phyloP scores from a whole-genome alignment of 179 eudicot species.

The Monotropa hypopitys region DNA sequence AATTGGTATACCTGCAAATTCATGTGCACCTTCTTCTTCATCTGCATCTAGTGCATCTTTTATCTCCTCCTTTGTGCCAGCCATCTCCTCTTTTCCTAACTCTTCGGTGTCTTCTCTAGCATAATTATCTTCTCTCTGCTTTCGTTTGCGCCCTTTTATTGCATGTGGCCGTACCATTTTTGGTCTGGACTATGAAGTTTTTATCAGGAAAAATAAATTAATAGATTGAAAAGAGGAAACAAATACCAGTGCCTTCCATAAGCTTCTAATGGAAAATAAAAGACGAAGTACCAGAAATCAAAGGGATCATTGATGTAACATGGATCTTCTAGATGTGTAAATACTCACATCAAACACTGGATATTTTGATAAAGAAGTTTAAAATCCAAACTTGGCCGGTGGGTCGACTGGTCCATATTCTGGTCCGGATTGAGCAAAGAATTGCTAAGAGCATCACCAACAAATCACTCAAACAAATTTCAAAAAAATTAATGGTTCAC shows the following conservation, averaged over 20 bases:
- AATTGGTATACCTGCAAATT: slow-evolving; percentile 59
- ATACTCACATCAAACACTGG: too few relatives aligned
- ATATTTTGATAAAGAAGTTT: too few relatives aligned
- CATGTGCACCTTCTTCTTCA: slow-evolving; percentile 20
- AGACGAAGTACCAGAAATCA: neutral
- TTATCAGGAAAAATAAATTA: neutral
- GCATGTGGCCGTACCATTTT: slow-evolving; percentile 33
- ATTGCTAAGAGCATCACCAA: too few relatives aligned
- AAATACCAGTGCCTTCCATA: neutral
- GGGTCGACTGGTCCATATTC: too few relatives aligned
- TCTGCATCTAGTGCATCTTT: slow-evolving; percentile 15
- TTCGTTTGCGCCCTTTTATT: slow-evolving; percentile 37
- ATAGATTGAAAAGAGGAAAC: neutral
- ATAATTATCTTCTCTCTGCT: slow-evolving; percentile 40
- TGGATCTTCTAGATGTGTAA: neutral
- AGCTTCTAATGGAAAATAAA: neutral
- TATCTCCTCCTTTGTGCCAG: slow-evolving; percentile 6
- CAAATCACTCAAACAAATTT: too few relatives aligned
- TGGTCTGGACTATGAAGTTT: neutral
- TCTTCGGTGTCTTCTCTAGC: slow-evolving; percentile 33
- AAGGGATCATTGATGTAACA: neutral
- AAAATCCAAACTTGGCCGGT: too few relatives aligned
- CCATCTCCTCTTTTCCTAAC: slow-evolving; percentile 14
- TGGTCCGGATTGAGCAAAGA: too few relatives aligned
- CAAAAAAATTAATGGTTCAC: too few relatives aligned